phyloP scores from a whole-genome alignment of 1,139 yeast species.

The Maudiozyma humilis region DNA sequence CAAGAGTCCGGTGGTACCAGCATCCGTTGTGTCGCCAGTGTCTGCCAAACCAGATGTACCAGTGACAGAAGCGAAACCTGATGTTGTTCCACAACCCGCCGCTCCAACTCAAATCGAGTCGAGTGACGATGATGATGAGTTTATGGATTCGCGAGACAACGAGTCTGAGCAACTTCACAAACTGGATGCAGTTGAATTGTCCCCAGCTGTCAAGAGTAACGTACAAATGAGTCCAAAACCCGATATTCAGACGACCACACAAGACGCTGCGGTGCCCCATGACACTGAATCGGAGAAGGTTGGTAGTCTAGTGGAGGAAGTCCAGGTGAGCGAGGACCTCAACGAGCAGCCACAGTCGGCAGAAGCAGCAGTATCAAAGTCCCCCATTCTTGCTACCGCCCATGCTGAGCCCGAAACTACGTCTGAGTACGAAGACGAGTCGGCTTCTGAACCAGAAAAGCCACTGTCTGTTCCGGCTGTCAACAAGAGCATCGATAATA shows the following conservation, averaged over 20 bases:
- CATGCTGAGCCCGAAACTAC: no score
- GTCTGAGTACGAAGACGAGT: neutral
- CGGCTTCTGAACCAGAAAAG: neutral
- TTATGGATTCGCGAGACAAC: neutral
- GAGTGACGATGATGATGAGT: neutral
- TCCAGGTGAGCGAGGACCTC: no score
- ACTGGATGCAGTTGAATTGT: neutral
- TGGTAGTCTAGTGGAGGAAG: no score
- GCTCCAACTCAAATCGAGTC: neutral
- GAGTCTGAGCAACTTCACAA: constrained; percentile 1
- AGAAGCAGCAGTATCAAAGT: no score
- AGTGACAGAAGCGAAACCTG: no score
- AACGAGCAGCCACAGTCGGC: no score
- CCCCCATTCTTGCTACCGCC: no score
- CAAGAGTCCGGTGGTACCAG: neutral
- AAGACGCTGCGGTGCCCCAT: neutral
- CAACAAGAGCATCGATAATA: neutral
- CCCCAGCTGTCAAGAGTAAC: neutral
- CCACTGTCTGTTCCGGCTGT: neutral
- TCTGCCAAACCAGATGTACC: neutral
- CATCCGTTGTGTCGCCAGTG: neutral
- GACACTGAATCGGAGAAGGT: no score
- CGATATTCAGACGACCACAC: neutral
- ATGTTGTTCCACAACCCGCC: neutral
- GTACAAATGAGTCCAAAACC: neutral